Base-by-base conservation (phyloP, 2,329 filamentous ascomycete genomes). In the Aspergillus felis region DNA sequence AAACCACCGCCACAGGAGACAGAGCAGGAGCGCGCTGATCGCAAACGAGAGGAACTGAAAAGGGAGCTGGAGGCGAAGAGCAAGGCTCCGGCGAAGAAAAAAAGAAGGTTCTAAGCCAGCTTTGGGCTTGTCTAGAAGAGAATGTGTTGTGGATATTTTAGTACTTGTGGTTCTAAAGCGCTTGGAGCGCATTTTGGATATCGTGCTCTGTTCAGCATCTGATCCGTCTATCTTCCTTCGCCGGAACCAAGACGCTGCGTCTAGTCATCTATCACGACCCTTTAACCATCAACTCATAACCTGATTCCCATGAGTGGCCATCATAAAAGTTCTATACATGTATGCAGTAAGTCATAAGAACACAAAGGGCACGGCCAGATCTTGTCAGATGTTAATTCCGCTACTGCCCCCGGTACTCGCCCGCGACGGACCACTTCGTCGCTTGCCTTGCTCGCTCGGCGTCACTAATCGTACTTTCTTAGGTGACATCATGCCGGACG, bases 41-140 rank as follows among this genome's bases (percentile, higher is more conserved):
- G 79, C 54, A 85, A 80, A 62, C 75, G 84, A 12, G 76, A 81
- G 51, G 81, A 84, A 65, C 66, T 87, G 59, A 86, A 85, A 66
- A 74, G 79, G 20, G 74, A 80, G 46, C 64, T 84, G 17, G 79
- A 79, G 53, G 74, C 72, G 55, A 82, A 81, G 64, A 77, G 78
- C 28, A 82, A 81, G 61, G 79, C 76, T 53, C 77, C 78, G 9
- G 74, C 68, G 20, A 86, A 82, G 75, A 87, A 85, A 76, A 84
- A 81, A 67, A 70, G 82, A 56, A 82, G 74, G 57, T 85, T 85
- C 60, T 85, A 68, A 74, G 9, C 9, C 50, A 9, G 41, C 27
- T 32, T 9, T 56, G 32, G n/a, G n/a, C 42, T 48, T 51, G 38
- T 10, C 38, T 27, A 4, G 52, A 17, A 35, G 14, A 38, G 14